phyloP scores from a whole-genome alignment of 805 yeast species.

The Hanseniaspora vineae region DNA sequence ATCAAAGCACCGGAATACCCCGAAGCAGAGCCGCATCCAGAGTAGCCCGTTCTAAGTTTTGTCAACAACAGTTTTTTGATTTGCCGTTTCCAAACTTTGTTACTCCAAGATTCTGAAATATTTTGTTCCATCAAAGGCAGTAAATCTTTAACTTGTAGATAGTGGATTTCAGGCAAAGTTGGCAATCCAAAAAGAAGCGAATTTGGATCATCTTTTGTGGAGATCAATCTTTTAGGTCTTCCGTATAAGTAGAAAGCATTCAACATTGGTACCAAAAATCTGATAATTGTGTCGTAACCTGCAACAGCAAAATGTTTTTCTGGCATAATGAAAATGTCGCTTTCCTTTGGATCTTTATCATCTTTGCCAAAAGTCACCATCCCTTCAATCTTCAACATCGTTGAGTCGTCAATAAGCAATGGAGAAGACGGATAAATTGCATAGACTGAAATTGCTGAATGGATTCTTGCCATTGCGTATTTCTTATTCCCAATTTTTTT shows the following conservation, averaged over 20 bases:
- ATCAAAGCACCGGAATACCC: conserved; percentile 48
- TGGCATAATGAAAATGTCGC: conserved; percentile 47
- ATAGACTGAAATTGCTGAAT: conserved; percentile 55
- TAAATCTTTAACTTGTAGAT: conserved; percentile 48
- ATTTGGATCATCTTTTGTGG: conserved; percentile 39
- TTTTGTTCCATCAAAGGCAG: conserved; percentile 27
- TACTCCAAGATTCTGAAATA: conserved; percentile 37
- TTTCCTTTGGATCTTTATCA: conserved; percentile 29
- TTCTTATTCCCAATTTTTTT: conserved; percentile 50
- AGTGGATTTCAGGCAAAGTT: conserved; percentile 54
- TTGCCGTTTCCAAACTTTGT: conserved; percentile 44
- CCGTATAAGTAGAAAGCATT: conserved; percentile 65
- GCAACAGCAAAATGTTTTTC: conserved; percentile 59
- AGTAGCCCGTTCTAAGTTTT: conserved; percentile 48
- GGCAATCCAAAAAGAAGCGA: conserved; percentile 65
- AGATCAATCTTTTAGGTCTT: conserved; percentile 49
- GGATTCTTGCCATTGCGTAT: conserved; percentile 66
- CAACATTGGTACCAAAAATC: conserved; percentile 55
- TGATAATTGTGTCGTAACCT: conserved; percentile 58
- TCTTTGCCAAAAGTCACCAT: conserved; percentile 46
- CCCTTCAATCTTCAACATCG: conserved; percentile 85
- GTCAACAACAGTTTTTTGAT: conserved; percentile 42
- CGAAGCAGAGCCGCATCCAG: conserved; percentile 63
- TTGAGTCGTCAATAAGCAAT: conserved; percentile 68
- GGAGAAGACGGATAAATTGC: conserved; percentile 90